A percentile compares a stretch with the other conserved stretches of the same genome.
Conservation (phyloP, 441 rosid species). For the Macaranga tanarius region DNA sequence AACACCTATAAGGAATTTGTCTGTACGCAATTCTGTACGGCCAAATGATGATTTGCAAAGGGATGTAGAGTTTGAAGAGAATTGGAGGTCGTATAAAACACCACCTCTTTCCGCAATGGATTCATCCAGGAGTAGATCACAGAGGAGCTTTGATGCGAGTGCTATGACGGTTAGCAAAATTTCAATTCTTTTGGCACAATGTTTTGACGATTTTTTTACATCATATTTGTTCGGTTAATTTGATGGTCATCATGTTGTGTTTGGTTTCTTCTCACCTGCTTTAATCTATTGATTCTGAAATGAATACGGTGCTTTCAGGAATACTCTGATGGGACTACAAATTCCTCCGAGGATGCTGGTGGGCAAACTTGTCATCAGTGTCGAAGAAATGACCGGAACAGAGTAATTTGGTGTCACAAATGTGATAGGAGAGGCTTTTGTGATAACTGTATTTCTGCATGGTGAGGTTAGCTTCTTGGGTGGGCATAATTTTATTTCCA, state of each 20-base stretch:
- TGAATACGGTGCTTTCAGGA: slow-evolving; percentile 46
- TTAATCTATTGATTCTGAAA: slow-evolving; percentile 17
- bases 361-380: slow-evolving; percentile 90
- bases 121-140: slow-evolving; percentile 57
- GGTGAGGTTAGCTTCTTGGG: slow-evolving; percentile 49
- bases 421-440: slow-evolving; percentile 93
- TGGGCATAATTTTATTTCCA: slow-evolving; percentile 14
- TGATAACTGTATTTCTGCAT: slow-evolving; percentile 59
- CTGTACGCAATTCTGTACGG: slow-evolving; percentile 42
- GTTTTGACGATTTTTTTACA: slow-evolving; percentile 7
- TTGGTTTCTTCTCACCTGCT: neutral
- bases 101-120: slow-evolving; percentile 53
- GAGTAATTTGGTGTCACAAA: slow-evolving; percentile 69
- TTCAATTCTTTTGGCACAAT: neutral
- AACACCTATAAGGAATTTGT: slow-evolving; percentile 46
- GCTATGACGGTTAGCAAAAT: slow-evolving; percentile 43
- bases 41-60: slow-evolving; percentile 48
- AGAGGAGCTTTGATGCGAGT: slow-evolving; percentile 48
- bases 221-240: neutral
- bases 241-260: slow-evolving; percentile 2
- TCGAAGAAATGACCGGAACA: slow-evolving; percentile 56
- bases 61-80: slow-evolving; percentile 62
- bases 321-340: slow-evolving; percentile 60
- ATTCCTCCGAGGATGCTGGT: slow-evolving; percentile 67
- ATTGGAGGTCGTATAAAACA: slow-evolving; percentile 55